Evolutionary conservation across 805 yeast species (phyloP), one percentile per base, ranked within the genome.

Genomic region (Candida ulmi): DNA sequence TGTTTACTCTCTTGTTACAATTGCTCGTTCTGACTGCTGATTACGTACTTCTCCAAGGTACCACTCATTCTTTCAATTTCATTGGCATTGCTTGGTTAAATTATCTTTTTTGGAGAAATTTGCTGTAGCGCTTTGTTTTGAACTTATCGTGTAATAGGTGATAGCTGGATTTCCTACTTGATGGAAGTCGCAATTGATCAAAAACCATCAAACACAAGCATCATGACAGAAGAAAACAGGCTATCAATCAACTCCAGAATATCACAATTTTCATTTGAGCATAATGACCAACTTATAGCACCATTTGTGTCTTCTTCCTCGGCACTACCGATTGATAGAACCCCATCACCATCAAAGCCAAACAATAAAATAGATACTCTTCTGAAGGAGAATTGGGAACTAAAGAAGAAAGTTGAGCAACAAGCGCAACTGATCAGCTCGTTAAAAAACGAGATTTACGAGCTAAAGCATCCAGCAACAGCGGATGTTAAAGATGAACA

Each of bases 211-310:
- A 4, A 30, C 18, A 8, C 19, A 30, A 8, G 5, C 17, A n/a
- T n/a, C n/a, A 31, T 31, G 34, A 19, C 34, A n/a, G 37, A 26
- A 9, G 23, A 44, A n/a, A 48, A 48, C 23, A 38, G 52, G 31
- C 40, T 32, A 4, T 44, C 50, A 2, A 17, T 45, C 16, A 45
- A 40, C 17, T 48, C 52, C 3, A 40, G 38, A 11, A 26, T 39
- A 4, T 48, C 52, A 2, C 48, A 44, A 42, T 48, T 48, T 36
- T 48, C 52, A 3, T 47, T 47, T 25, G 51, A 47, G 33, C 30
- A 45, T 17, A 32, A 38, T 17, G 49, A 43, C 11, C 8, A 29
- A n/a, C 25, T 18, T 12, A 18, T 28, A 19, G 32, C 11, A 32
- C 33, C 36, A 30, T 25, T 15, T 11, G 25, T 23, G 24, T 17